These are phyloP conservation scores for Quercus gilva DNA, from an alignment of 306 rosid genomes.

Conservation along the genomic window DNA sequence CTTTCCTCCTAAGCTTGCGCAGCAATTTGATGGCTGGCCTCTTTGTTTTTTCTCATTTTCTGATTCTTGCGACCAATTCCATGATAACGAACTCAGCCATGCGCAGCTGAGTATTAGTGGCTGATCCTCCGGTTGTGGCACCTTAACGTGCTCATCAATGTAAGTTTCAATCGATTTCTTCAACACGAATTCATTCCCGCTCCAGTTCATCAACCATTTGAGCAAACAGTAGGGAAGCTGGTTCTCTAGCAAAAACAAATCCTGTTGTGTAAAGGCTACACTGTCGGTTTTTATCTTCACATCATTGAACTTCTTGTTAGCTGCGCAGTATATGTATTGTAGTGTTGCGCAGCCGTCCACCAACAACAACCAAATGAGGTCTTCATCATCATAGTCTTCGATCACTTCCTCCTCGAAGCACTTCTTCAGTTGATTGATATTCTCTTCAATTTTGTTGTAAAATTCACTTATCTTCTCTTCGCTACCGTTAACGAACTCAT, in stretches of 20 bases:
- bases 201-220: neutral
- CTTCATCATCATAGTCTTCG: neutral
- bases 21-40: too few species aligned
- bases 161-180: neutral
- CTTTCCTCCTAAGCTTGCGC: too few species aligned
- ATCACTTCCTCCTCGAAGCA: conserved; percentile 9
- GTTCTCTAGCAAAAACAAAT: conserved; percentile 31
- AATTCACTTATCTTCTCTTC: fast-evolving
- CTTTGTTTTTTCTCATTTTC: too few species aligned
- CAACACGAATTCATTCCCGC: fast-evolving
- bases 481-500: neutral
- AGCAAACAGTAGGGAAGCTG: conserved; percentile 24
- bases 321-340: neutral
- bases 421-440: neutral
- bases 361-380: conserved; percentile 17
- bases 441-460: neutral
- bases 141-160: neutral
- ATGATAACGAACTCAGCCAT: too few species aligned
- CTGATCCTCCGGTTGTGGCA: neutral
- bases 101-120: too few species aligned
- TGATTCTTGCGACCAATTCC: neutral
- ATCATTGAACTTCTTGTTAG: neutral
- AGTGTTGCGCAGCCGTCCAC: conserved; percentile 23
- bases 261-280: neutral
- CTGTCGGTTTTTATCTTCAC: neutral